Base-by-base conservation (phyloP, 345 rosid genomes). In the Luvunga scandens region DNA sequence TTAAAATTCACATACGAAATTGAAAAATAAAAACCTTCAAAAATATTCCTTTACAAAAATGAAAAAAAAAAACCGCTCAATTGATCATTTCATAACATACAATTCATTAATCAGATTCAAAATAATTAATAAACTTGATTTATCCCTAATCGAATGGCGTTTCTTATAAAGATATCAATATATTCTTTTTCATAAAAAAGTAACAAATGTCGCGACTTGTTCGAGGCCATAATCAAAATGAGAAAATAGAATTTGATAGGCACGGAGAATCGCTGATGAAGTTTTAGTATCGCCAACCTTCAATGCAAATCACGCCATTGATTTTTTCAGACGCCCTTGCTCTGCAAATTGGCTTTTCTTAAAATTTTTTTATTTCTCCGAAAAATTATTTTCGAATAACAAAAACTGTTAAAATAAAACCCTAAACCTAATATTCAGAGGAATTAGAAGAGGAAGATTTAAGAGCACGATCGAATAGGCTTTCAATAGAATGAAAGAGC, bases 171-270 rank as follows among this genome's bases (percentile, higher is more conserved):
- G 21, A 1, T 1, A 50, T 4, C 0, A 50, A 4, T 16, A 50
- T 16, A 50, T 50, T 16, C 16, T 7, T 50, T 4, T 1, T 16
- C 0, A 10, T n/a, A 28, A 18, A 1, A 27, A 36, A 45, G 10
- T 9, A 10, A 16, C 2, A 21, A 62, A 83, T 88, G 82, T 91
- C 64, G 91, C 92, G 87, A 88, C 85, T 86, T 89, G 94, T 91
- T 91, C 91, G 91, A 89, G 92, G 92, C 94, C 94, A 67, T 85
- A 61, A 80, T 86, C 91, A 89, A 87, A 73, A 88, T 64, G 14
- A 78, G 79, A 76, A 27, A 31, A n/a, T 0, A 45, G 66, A 34
- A 81, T 81, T 78, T 89, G 91, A 89, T 38, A 85, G 91, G 92
- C 92, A 91, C 91, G 91, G 95, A 89, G 95, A 91, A 89, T 82